Percentiles rank a stretch among this genome's conserved stretches.
Conservation (phyloP, 1,284 basidiomycete genomes). For the Takashimella tepidaria region DNA sequence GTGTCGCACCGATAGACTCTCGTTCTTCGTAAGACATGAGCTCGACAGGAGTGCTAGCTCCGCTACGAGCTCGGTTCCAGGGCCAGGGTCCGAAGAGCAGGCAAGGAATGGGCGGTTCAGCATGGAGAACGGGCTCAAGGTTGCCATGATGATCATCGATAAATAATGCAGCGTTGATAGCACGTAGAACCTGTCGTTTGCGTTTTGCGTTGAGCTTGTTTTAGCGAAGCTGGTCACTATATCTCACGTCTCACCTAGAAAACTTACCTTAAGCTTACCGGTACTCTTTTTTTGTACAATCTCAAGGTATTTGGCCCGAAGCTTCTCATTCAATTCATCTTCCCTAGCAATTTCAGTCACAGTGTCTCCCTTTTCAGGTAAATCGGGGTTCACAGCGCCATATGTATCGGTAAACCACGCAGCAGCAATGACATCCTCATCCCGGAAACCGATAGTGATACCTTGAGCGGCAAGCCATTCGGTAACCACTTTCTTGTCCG, state of each 20-base stretch:
- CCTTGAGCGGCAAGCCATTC: conserved; percentile 24
- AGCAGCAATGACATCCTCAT: conserved; percentile 20
- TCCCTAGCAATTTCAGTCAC: conserved; percentile 11
- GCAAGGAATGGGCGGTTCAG: conserved; percentile 23
- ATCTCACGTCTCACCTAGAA: no score
- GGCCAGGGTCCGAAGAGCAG: conserved; percentile 27
- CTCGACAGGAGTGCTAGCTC: conserved; percentile 21
- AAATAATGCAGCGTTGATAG: conserved; percentile 32
- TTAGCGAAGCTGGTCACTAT: no score
- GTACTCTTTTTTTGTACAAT: conserved; percentile 14
- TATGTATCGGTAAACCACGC: conserved; percentile 24
- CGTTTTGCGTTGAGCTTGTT: no score
- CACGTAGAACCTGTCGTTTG: conserved; percentile 24
- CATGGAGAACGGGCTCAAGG: conserved; percentile 22
- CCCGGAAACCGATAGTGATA: conserved; percentile 22
- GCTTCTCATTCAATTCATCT: conserved; percentile 14
- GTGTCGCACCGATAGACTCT: conserved; percentile 8
- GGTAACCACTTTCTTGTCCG: conserved; percentile 13
- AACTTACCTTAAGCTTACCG: conserved; percentile 24
- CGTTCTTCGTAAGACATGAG: conserved; percentile 31
- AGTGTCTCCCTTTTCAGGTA: conserved; percentile 14
- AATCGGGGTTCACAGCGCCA: conserved; percentile 2
- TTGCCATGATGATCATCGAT: conserved; percentile 34
- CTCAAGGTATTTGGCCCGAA: conserved; percentile 12
- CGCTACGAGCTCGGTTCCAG: conserved; percentile 25